Conservation (phyloP, 1,139 yeast genomes). For the Lodderomyces theae region DNA sequence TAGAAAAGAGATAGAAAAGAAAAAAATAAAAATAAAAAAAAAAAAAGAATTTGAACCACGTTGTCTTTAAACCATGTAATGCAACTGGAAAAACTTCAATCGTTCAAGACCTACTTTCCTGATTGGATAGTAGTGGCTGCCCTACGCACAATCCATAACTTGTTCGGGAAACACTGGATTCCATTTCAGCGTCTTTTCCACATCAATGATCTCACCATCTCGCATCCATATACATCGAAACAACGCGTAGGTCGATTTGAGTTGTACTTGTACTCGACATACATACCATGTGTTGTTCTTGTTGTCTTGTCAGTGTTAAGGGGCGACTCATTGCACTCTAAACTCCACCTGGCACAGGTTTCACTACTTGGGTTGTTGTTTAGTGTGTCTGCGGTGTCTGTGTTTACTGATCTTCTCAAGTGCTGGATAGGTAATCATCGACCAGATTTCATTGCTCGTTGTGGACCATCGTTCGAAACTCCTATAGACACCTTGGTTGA, state of each 20-base stretch:
- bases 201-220: constrained; percentile 33
- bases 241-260: constrained; percentile 39
- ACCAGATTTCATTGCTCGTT: constrained; percentile 44
- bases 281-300: constrained; percentile 23
- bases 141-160: constrained; percentile 27
- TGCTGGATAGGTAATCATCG: constrained; percentile 47
- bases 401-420: constrained; percentile 39
- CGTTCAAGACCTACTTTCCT: constrained; percentile 19
- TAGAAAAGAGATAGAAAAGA: too few relatives aligned
- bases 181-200: constrained; percentile 39
- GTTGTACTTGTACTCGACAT: constrained; percentile 24
- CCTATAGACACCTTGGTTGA: constrained; percentile 31
- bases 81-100: not conserved
- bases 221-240: constrained; percentile 43
- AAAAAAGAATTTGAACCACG: too few relatives aligned
- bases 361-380: constrained; percentile 25
- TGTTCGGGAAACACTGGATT: constrained; percentile 34
- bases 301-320: constrained; percentile 7
- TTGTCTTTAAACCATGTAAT: too few relatives aligned
- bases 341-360: constrained; percentile 21
- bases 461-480: constrained; percentile 34
- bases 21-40: too few relatives aligned
- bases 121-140: constrained; percentile 37
- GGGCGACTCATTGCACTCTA: not conserved
- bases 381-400: constrained; percentile 19